Evolutionary conservation across 2,329 filamentous ascomycete species (phyloP).

Genomic region (Sporothrix curviconia): DNA sequence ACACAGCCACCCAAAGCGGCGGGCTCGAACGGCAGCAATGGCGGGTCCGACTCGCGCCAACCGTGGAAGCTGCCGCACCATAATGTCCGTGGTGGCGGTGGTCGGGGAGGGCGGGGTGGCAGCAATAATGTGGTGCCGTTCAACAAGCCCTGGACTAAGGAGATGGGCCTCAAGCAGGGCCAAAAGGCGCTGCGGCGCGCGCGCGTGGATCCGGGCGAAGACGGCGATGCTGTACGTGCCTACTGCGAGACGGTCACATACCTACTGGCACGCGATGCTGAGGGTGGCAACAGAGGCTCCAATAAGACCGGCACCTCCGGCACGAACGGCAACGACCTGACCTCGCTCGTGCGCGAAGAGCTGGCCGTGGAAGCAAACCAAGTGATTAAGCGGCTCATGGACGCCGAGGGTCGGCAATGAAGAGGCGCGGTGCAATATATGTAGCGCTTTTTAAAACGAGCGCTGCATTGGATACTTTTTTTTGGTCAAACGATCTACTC

Average conservation of each 20-base stretch:
- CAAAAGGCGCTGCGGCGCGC: constrained; percentile 47
- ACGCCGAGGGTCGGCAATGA: constrained; percentile 31
- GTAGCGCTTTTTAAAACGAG: too few species aligned
- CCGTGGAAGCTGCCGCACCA: not conserved
- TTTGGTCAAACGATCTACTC: not conserved
- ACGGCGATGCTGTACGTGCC: constrained; percentile 54
- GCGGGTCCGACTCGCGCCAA: not conserved
- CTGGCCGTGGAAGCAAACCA: constrained; percentile 43
- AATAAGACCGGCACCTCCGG: not conserved
- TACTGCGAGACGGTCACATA: constrained; percentile 52
- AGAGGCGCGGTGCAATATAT: too few species aligned
- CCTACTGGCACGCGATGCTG: constrained; percentile 35
- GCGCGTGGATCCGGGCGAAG: constrained; percentile 43
- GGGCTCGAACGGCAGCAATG: not conserved
- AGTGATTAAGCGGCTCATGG: constrained; percentile 44
- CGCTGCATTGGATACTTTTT: not conserved
- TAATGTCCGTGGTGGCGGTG: not conserved
- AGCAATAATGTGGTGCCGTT: too few species aligned
- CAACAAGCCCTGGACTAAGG: constrained; percentile 44
- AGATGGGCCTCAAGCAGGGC: constrained; percentile 51
- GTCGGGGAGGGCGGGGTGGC: too few species aligned
- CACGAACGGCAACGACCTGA: constrained; percentile 23
- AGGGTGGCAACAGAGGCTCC: constrained; percentile 25
- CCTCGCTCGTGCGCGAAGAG: constrained; percentile 37
- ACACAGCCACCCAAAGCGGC: constrained; percentile 38